Percentiles rank a stretch among this genome's conserved stretches.
Conservation (phyloP, 1,284 basidiomycete species). For the Tilletiopsis washingtonensis region DNA sequence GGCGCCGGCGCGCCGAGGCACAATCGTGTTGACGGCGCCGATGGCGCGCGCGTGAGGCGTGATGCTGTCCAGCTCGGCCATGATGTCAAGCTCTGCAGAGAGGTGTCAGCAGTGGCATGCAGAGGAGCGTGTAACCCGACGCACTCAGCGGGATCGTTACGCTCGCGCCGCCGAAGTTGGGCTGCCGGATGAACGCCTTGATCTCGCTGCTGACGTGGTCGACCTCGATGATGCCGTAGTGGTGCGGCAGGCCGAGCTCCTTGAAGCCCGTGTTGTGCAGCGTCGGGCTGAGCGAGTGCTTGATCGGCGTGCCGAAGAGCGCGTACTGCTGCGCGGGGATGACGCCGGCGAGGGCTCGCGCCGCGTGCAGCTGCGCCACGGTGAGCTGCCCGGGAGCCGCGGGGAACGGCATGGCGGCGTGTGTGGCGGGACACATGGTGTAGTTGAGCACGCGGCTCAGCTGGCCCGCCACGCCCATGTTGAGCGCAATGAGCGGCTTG, state of each 20-base stretch:
- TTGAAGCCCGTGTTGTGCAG: constrained; percentile 86
- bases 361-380: constrained; percentile 62
- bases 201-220: constrained; percentile 60
- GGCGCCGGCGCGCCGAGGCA: not conserved
- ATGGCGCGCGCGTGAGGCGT: constrained; percentile 37
- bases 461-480: constrained; percentile 83
- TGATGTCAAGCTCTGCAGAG: constrained; percentile 40
- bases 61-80: constrained; percentile 32
- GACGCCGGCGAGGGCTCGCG: constrained; percentile 60
- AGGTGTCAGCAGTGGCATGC: too few relatives aligned
- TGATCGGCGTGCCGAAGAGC: constrained; percentile 82
- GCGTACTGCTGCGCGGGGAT: constrained; percentile 66
- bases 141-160: constrained; percentile 61
- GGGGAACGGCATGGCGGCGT: constrained; percentile 65
- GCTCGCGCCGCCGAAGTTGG: constrained; percentile 85
- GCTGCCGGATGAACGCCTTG: constrained; percentile 57
- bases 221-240: constrained; percentile 61
- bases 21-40: constrained; percentile 44
- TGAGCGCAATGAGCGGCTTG: constrained; percentile 77
- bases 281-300: constrained; percentile 81
- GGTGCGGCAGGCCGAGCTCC: constrained; percentile 66
- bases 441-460: constrained; percentile 71
- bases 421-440: constrained; percentile 81
- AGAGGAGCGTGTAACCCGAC: too few relatives aligned
- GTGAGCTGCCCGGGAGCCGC: constrained; percentile 90